These are phyloP conservation scores for Globisporangium rhizosaccharum DNA, from an alignment of 352 stramenopile species.

Conservation along the genomic window DNA sequence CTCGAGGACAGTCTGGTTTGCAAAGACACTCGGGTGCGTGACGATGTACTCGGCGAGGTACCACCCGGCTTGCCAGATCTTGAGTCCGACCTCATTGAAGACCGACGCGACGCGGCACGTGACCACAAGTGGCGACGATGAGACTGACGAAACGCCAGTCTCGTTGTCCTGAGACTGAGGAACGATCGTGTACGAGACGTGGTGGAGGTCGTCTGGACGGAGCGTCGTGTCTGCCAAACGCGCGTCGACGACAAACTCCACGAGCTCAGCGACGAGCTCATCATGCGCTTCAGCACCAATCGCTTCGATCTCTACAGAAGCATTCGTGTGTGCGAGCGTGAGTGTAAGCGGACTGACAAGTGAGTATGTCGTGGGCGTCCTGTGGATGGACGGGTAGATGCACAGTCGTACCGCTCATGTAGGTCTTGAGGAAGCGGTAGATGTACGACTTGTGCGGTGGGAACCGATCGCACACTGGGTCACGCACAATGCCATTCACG, in stretches of 20 bases:
- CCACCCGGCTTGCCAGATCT: constrained; percentile 78
- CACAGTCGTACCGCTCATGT: constrained; percentile 38
- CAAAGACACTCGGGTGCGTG: constrained; percentile 45
- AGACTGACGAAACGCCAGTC: not conserved
- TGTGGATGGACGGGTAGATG: not conserved
- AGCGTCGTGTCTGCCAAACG: constrained; percentile 26
- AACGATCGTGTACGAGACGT: constrained; percentile 60
- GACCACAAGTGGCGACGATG: constrained; percentile 23
- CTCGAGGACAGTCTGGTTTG: constrained; percentile 49
- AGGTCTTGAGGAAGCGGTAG: constrained; percentile 68
- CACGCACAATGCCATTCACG: constrained; percentile 43
- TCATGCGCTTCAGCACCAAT: constrained; percentile 41
- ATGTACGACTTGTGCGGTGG: constrained; percentile 54
- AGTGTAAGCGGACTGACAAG: not conserved
- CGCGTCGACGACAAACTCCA: constrained; percentile 46
- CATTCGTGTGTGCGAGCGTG: not conserved
- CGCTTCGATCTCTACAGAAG: constrained; percentile 43
- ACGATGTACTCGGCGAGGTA: constrained; percentile 73
- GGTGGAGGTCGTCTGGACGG: constrained; percentile 56
- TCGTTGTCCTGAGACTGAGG: not conserved
- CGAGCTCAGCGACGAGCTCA: constrained; percentile 41
- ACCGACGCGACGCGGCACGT: constrained; percentile 74
- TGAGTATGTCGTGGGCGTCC: not conserved
- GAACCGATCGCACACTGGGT: constrained; percentile 55
- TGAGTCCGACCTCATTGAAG: constrained; percentile 80